Base-by-base conservation (phyloP, 1,139 yeast genomes). In the Zygoascus sp. region DNA sequence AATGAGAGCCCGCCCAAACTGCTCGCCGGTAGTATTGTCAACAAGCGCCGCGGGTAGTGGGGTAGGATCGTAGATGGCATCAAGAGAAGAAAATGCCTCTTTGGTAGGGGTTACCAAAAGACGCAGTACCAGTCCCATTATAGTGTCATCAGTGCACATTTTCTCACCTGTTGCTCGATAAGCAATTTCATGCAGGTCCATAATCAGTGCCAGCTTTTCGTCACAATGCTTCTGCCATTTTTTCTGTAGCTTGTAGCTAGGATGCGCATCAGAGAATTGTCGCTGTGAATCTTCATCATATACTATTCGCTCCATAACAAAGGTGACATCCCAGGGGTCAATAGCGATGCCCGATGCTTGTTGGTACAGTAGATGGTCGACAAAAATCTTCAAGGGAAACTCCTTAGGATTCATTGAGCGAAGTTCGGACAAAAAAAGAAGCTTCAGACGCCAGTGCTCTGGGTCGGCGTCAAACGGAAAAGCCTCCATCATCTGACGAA, bases 381-480 rank as follows among this genome's bases (percentile, higher is more conserved):
- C 53, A 22, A 61, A 35, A 25, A 52, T 27, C 17, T 50, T 47
- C 53, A 56, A 66, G 47, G 47, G 69, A 40, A 47, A 73, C 56
- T 19, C 60, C 10, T 59, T 51, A 0, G 77, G 75, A 44, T 67
- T 57, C 5, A 71, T 38, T 19, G 65, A 52, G 52, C 76, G 77
- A 1, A 75, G 54, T 0, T 68, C 58, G 30, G 64, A 65, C 50
- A 71, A 67, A 44, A 77, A 69, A 30, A 70, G 60, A 43, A 65
- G 65, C 44, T 70, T 65, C 19, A 64, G 51, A 10, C 66, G 55
- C 68, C 75, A 72, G 49, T 56, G 69, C 43, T 48, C 56, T 1
- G 59, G 54, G 5, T 58, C 48, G 25, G 73, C 68, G 4, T 52
- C 38, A 0, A 41, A 39, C 1, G 73, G 73, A 32, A 50, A 67